Conservation (phyloP, 768 basidiomycete genomes). For the Paxillus ammoniavirescens region DNA sequence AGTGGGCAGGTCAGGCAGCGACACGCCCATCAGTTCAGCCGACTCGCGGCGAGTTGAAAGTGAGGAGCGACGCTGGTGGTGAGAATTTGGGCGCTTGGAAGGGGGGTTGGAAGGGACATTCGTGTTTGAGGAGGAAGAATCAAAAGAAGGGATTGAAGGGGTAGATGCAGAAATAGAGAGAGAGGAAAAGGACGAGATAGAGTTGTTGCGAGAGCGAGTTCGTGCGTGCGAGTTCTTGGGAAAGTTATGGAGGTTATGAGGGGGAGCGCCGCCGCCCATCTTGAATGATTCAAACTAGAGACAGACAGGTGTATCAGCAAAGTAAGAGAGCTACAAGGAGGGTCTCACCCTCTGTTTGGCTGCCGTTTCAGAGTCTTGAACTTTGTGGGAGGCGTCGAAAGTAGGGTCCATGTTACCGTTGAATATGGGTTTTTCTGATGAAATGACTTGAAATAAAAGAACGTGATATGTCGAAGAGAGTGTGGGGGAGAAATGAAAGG, state of each 20-base stretch:
- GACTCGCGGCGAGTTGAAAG: conserved; percentile 90
- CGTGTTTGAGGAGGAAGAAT: conserved; percentile 37
- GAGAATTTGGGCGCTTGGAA: conserved; percentile 64
- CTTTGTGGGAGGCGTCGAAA: conserved; percentile 24
- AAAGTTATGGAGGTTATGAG: conserved; percentile 38
- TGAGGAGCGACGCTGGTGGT: conserved; percentile 82
- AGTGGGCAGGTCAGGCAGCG: conserved; percentile 63
- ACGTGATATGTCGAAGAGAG: conserved; percentile 33
- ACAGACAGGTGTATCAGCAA: not conserved
- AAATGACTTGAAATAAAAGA: conserved; percentile 28
- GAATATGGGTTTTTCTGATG: conserved; percentile 21
- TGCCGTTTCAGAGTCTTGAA: conserved; percentile 30
- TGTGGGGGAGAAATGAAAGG: conserved; percentile 36
- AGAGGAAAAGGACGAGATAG: conserved; percentile 40
- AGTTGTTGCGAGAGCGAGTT: conserved; percentile 68
- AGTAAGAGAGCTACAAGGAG: not conserved
- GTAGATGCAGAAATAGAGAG: conserved; percentile 41
- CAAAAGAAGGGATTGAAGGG: conserved; percentile 36
- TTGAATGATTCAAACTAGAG: conserved; percentile 71
- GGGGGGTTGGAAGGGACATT: conserved; percentile 19
- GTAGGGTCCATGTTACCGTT: conserved; percentile 39
- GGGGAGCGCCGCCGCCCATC: conserved; percentile 45
- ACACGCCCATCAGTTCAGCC: conserved; percentile 85
- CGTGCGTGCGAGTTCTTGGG: conserved; percentile 36
- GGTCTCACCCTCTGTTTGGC: conserved; percentile 43